phyloP scores from a whole-genome alignment of 2,329 filamentous ascomycete genomes.

The Aspergillus brasiliensis region DNA sequence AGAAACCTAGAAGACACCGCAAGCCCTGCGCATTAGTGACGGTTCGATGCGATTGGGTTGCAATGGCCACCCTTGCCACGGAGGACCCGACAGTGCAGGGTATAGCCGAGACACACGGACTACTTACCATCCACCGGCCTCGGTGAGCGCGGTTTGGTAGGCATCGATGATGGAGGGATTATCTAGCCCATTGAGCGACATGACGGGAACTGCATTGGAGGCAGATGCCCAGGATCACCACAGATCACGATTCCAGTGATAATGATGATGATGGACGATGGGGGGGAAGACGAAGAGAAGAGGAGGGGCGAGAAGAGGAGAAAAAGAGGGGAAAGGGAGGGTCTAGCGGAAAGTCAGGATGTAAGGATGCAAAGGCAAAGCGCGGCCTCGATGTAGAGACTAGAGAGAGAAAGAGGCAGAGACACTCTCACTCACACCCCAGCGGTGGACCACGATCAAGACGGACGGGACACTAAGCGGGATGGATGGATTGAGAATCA shows the following conservation, averaged over 20 bases:
- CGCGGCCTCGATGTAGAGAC: neutral
- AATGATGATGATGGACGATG: slow-evolving; percentile 13
- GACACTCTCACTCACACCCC: neutral
- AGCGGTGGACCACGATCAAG: neutral
- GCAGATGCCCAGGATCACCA: slow-evolving; percentile 11
- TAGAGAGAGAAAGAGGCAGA: neutral
- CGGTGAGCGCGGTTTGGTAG: slow-evolving; percentile 74
- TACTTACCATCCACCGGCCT: slow-evolving; percentile 91
- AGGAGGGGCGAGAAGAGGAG: neutral
- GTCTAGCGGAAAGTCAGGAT: neutral
- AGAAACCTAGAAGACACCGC: slow-evolving; percentile 70
- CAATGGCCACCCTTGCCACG: slow-evolving; percentile 12
- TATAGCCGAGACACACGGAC: slow-evolving; percentile 1
- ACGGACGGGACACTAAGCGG: neutral
- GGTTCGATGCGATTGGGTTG: neutral
- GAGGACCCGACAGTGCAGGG: slow-evolving; percentile 12
- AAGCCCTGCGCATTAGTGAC: slow-evolving; percentile 11
- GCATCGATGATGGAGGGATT: slow-evolving; percentile 78
- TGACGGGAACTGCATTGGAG: slow-evolving; percentile 51
- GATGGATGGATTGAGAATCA: neutral
- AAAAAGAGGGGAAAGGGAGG: neutral
- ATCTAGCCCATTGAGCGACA: slow-evolving; percentile 97
- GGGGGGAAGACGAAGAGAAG: slow-evolving; percentile 10
- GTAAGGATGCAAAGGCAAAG: neutral
- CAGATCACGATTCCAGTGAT: neutral